Evolutionary conservation across 2,329 filamentous ascomycete species (phyloP), one percentile per base, ranked within the genome.

Genomic region (Tolypocladium cylindrosporum): DNA sequence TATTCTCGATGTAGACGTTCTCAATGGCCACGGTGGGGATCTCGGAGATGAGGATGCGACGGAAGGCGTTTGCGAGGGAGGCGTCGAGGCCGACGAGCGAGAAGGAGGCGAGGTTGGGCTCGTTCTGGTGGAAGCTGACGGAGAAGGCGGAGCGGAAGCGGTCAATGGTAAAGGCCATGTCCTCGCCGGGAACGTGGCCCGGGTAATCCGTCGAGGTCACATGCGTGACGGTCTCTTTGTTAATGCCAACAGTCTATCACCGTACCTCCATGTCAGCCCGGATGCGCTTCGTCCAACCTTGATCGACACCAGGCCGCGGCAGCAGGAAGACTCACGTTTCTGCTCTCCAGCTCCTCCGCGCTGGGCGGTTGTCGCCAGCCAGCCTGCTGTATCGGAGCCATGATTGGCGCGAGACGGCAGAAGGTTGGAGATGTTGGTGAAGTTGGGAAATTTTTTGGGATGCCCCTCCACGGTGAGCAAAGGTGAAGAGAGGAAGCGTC

Each of bases 11-110:
- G 76, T 89, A 99, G 70, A 96, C 90, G 62, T 86, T 87, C 79
- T 99, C 94, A 68, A 99, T 92, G 64, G 95, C 94, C 52, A 99
- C 82, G 2, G 91, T 94, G 21, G 93, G 91, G 56, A 99, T 89
- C 77, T 99, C 95, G 65, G 93, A 84, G 72, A 99, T 88, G 67
- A 97, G 82, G 67, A 97, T 97, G 67, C 94, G 91, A 61, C 94
- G 91, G 79, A 97, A 96, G 69, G 95, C 94, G 72, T 99, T 99
- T 69, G 94, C 91, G 70, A 99, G 86, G 57, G 91, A 87, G 68
- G 94, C 91, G 71, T 99, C 94, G 66, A 97, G 77, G 65, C 93
- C 92, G 66, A 96, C 82, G 62, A 99, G 85, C 40, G 92, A 97
- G 78, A 99, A 99, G 58, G 88, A 88, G 50, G 90, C 79, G 67